phyloP scores from a whole-genome alignment of 2,329 filamentous ascomycete species.

The Aspergillus aculeatus region DNA sequence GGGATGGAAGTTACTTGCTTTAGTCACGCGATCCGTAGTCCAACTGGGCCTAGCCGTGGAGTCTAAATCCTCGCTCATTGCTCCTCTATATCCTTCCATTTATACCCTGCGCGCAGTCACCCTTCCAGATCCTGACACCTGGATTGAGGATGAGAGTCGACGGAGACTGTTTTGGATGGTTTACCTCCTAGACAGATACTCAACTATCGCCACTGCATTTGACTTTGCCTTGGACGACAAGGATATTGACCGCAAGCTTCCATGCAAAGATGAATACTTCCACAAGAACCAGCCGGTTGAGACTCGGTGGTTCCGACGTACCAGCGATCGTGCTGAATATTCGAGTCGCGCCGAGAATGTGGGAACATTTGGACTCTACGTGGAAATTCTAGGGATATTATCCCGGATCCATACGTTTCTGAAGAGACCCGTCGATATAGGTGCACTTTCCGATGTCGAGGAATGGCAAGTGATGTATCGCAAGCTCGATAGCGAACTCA shows the following conservation, averaged over 20 bases:
- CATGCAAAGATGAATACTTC: slow-evolving; percentile 85
- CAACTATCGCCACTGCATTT: slow-evolving; percentile 86
- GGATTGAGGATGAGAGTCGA: slow-evolving; percentile 84
- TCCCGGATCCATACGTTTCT: slow-evolving; percentile 86
- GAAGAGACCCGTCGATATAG: slow-evolving; percentile 86
- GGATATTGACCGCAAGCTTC: slow-evolving; percentile 82
- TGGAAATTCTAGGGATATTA: slow-evolving; percentile 83
- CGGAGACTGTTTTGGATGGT: slow-evolving; percentile 91
- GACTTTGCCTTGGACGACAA: slow-evolving; percentile 87
- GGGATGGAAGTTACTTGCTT: slow-evolving; percentile 85
- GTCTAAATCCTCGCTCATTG: slow-evolving; percentile 72
- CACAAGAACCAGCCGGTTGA: slow-evolving; percentile 79
- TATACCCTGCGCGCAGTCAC: slow-evolving; percentile 85
- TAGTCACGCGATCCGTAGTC: slow-evolving; percentile 85
- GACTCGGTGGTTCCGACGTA: slow-evolving; percentile 72
- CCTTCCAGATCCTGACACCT: slow-evolving; percentile 76
- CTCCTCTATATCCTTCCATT: slow-evolving; percentile 78
- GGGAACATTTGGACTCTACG: slow-evolving; percentile 84
- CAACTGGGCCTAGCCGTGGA: slow-evolving; percentile 85
- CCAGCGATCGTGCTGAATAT: slow-evolving; percentile 58
- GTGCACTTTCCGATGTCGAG: slow-evolving; percentile 78
- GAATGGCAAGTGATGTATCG: slow-evolving; percentile 86
- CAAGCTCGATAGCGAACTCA: slow-evolving; percentile 75
- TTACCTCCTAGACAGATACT: slow-evolving; percentile 84
- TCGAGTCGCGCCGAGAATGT: slow-evolving; percentile 74